A percentile compares a stretch with the other conserved stretches of the same genome.
Conservation (phyloP, 768 basidiomycete genomes). For the Wakefieldia striispora region DNA sequence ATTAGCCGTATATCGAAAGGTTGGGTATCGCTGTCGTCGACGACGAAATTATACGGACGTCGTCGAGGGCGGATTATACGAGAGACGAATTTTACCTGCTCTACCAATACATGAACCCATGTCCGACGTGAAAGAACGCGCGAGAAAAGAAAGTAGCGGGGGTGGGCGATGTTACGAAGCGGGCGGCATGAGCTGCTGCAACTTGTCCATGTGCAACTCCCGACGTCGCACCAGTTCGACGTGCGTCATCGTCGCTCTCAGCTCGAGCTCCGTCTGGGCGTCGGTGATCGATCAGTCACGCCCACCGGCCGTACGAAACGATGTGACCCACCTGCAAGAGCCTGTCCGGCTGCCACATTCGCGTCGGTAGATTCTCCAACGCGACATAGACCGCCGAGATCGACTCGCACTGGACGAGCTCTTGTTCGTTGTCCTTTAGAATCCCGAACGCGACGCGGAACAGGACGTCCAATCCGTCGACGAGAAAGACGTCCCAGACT, state of each 20-base stretch:
- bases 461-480: constrained; percentile 88
- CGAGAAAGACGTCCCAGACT: constrained; percentile 94
- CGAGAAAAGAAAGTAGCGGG: neutral
- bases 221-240: constrained; percentile 56
- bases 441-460: constrained; percentile 91
- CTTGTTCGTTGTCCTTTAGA: constrained; percentile 77
- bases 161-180: constrained; percentile 10
- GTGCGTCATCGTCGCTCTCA: constrained; percentile 51
- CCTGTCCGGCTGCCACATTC: constrained; percentile 93
- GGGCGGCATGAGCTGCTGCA: constrained; percentile 43
- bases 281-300: neutral
- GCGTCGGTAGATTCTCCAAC: constrained; percentile 83
- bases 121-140: neutral
- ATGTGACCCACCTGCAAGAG: constrained; percentile 66
- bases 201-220: constrained; percentile 46
- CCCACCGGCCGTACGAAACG: neutral
- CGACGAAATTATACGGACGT: neutral
- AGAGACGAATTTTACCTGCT: constrained; percentile 5
- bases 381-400: constrained; percentile 88
- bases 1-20: constrained; percentile 1
- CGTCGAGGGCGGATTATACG: neutral
- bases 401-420: constrained; percentile 80
- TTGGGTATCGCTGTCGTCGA: constrained; percentile 2
- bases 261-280: constrained; percentile 53
- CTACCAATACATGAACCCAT: constrained; percentile 2